Evolutionary conservation across 805 yeast genomes (phyloP), one percentile per base, ranked within the genome.

Genomic region (Yarrowia phangngaensis): DNA sequence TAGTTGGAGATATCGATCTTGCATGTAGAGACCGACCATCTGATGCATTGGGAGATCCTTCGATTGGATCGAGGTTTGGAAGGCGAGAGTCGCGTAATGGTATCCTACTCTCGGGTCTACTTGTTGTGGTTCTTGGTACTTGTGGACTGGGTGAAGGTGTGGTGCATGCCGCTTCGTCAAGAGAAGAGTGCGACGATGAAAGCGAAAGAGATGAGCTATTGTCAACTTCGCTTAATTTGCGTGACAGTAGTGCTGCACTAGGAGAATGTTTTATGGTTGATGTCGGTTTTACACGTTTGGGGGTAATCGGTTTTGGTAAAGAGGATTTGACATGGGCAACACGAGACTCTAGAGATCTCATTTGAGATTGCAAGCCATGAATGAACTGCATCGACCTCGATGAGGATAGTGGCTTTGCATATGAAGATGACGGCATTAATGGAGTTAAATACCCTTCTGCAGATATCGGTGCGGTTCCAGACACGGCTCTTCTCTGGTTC

Each of bases 341-440:
- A 8, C 59, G 54, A 9, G 56, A 51, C 47, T 61, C 64, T 26
- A 61, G 43, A 13, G 41, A 51, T 20, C 54, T 33, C 53, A 60
- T 57, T 35, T 60, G 64, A 38, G 58, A 60, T 19, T 61, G 51
- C 45, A 62, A 58, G 11, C 63, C 64, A 17, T 60, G 63, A 22
- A 62, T 58, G 29, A 56, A 55, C 14, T 60, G 55, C 34, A 61
- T 52, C 22, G 60, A 55, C 30, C 57, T 50, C 4, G 63, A 58
- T 1, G 63, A 55, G 6, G 60, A 20, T 32, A 59, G n/a, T 3
- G 23, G 51, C 8, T 28, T 24, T 7, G 34, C 41, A 4, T 31
- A 26, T 6, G 28, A 19, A 3, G 36, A 26, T 3, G 22, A 22
- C n/a, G 47, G 47, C 34, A 20, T 20, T 8, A 38, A 6, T 4